Evolutionary conservation across 2,329 filamentous ascomycete species (phyloP).

Genomic region (Thielaviopsis ethacetica): DNA sequence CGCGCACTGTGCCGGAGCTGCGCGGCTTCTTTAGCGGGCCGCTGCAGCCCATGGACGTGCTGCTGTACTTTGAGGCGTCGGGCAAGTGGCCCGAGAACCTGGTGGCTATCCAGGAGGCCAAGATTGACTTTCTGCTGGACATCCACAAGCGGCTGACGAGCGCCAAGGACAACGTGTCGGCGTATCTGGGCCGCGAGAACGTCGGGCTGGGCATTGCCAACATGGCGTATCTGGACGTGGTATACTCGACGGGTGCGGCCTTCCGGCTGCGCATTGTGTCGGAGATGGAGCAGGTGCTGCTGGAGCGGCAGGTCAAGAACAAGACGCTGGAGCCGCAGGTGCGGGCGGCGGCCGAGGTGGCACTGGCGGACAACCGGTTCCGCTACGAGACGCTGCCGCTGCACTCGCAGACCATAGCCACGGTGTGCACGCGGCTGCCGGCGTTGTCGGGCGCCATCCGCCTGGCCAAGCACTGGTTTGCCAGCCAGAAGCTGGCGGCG

Average conservation of each 20-base stretch:
- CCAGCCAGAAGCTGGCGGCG: constrained; percentile 57
- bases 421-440: constrained; percentile 63
- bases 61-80: constrained; percentile 86
- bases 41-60: constrained; percentile 49
- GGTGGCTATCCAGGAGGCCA: constrained; percentile 79
- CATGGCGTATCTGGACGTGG: constrained; percentile 65
- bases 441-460: constrained; percentile 70
- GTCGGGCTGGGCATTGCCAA: constrained; percentile 52
- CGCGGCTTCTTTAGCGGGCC: constrained; percentile 9
- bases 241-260: constrained; percentile 51
- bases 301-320: constrained; percentile 65
- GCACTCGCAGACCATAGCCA: constrained; percentile 67
- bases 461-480: constrained; percentile 80
- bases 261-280: constrained; percentile 83
- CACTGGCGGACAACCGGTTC: constrained; percentile 55
- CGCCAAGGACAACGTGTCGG: constrained; percentile 41
- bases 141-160: constrained; percentile 55
- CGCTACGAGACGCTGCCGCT: constrained; percentile 56
- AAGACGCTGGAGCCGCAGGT: constrained; percentile 47
- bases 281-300: constrained; percentile 66
- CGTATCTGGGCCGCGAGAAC: constrained; percentile 70
- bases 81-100: constrained; percentile 88
- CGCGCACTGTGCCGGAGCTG: constrained; percentile 33
- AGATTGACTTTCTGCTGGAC: constrained; percentile 73
- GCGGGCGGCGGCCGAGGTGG: constrained; percentile 52